Evolutionary conservation across 148 eudicot species (phyloP), one percentile per base, ranked within the genome.

Genomic region (Spergularia marina): DNA sequence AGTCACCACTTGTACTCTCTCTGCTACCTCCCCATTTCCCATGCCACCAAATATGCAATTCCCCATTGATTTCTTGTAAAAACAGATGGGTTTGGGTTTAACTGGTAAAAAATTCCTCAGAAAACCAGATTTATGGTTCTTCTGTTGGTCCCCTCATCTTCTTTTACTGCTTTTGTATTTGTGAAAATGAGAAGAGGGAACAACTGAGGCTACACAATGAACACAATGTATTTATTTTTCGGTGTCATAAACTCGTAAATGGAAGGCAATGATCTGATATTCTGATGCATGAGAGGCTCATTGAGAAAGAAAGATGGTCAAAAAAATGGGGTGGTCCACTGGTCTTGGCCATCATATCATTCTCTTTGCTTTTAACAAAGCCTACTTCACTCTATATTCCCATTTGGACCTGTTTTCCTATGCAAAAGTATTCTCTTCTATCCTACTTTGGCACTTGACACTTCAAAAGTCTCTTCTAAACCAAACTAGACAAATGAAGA

Each of bases 41-140:
- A 73, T 25, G 36, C 90, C 90, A 51, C 87, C 85, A 23, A 93
- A 82, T 73, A 91, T 72, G 85, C 98, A 93, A 79, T 93, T 93
- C 12, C 98, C 98, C 98, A 91, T 65, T 16, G 40, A 34, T 18
- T n/a, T n/a, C 49, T 44, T 0, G 49, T 44, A 6, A 44, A 41
- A 44, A 44, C 7, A 3, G 9, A 2, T 44, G 49, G 10, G 49
- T 6, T 57, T 4, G 20, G 23, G 23, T 17, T 57, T n/a, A 9
- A 23, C 1, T n/a, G 40, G 16, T 39, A 62, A 30, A 62, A 25
- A 7, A 25, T 39, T 9, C 7, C 49, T 6, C 8, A 44, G 8
- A 44, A 44, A 0, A 44, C 9, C 25, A 62, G n/a, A 63, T 13
- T 13, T 63, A 34, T 13, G n/a, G 44, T 15, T 14, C n/a, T 63